phyloP scores from a whole-genome alignment of 148 eudicot genomes.

The Fagopyrum tataricum region DNA sequence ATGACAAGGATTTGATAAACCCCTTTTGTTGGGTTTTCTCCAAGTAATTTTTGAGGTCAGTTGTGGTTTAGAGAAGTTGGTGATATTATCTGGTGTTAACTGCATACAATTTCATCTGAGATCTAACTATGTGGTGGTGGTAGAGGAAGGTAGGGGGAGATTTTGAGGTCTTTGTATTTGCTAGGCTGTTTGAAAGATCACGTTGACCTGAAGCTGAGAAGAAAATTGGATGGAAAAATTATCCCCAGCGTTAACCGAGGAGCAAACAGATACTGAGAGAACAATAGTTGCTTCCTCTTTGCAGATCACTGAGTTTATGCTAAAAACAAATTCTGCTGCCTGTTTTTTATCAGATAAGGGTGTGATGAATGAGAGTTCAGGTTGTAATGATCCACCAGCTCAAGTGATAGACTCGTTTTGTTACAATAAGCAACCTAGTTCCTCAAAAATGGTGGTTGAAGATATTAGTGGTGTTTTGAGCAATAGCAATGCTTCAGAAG shows the following conservation, averaged over 20 bases:
- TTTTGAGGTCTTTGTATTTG: slow-evolving; percentile 9
- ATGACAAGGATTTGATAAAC: background rate
- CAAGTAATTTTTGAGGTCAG: background rate
- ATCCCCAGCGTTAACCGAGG: slow-evolving; percentile 10
- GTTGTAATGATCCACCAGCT: background rate
- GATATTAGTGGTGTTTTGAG: slow-evolving; percentile 13
- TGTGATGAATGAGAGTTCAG: slow-evolving; percentile 4
- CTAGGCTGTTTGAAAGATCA: slow-evolving; percentile 1
- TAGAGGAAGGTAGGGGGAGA: background rate
- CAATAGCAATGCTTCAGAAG: slow-evolving; percentile 8
- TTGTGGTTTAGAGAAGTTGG: background rate
- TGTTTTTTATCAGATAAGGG: slow-evolving; percentile 11
- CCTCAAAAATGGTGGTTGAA: slow-evolving; percentile 11
- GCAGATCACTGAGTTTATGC: slow-evolving; percentile 14
- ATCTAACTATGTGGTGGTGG: background rate
- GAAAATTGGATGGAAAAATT: slow-evolving; percentile 11
- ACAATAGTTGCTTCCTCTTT: slow-evolving; percentile 6
- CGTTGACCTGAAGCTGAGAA: background rate
- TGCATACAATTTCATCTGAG: slow-evolving; percentile 3
- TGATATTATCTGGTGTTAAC: background rate
- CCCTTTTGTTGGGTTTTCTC: slow-evolving; percentile 8
- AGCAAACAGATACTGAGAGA: slow-evolving; percentile 6
- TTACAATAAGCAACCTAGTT: slow-evolving; percentile 6
- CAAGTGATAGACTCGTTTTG: background rate
- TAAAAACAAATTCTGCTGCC: slow-evolving; percentile 10